These are phyloP conservation scores for Trapa bicornis DNA, from an alignment of 345 rosid species.

Conservation along the genomic window DNA sequence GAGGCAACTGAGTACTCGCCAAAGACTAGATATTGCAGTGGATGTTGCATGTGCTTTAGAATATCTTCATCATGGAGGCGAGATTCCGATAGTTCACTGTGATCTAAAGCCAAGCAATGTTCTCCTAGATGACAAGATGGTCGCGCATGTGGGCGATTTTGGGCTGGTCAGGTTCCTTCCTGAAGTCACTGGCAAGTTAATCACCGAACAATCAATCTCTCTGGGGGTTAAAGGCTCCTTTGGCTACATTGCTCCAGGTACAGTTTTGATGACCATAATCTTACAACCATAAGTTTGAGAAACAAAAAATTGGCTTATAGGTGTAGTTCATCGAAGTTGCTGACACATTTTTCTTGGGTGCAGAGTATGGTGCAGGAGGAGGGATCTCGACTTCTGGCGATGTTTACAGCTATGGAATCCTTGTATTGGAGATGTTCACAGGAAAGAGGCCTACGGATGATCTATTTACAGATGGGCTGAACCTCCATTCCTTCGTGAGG, in stretches of 20 bases:
- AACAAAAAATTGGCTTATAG: neutral
- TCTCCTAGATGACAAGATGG: constrained; percentile 24
- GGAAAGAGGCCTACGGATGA: constrained; percentile 16
- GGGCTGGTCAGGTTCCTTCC: constrained; percentile 27
- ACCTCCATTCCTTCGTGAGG: too few species aligned
- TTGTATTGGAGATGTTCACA: constrained; percentile 20
- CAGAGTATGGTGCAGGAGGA: constrained; percentile 26
- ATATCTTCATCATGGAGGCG: constrained; percentile 26
- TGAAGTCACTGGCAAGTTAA: neutral
- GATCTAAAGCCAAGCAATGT: constrained; percentile 23
- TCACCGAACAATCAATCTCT: constrained; percentile 15
- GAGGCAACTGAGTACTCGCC: neutral
- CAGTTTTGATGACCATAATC: neutral
- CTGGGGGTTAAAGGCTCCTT: constrained; percentile 28
- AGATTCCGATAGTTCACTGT: constrained; percentile 23
- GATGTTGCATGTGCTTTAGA: constrained; percentile 28
- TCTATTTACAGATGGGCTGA: too few species aligned
- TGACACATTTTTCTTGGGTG: neutral
- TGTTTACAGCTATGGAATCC: constrained; percentile 22
- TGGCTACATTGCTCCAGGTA: constrained; percentile 43
- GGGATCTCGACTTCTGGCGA: constrained; percentile 13
- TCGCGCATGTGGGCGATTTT: constrained; percentile 34
- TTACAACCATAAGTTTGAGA: neutral
- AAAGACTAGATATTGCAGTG: constrained; percentile 22
- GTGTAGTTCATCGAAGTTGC: neutral